These are phyloP conservation scores for Syzygium aromaticum DNA, from an alignment of 345 rosid genomes.

Conservation along the genomic window DNA sequence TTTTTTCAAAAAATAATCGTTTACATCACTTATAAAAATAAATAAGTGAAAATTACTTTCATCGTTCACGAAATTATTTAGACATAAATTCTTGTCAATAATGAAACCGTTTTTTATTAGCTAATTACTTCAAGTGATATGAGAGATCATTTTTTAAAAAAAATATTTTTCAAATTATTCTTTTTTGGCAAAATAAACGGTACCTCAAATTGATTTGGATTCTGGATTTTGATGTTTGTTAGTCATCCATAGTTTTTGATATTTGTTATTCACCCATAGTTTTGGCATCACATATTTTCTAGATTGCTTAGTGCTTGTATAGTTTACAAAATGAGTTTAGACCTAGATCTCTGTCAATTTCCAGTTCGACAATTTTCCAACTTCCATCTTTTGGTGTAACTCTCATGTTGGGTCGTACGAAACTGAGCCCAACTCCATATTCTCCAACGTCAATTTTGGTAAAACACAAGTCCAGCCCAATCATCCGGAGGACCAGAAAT, in stretches of 20 bases:
- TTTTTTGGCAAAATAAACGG: background rate
- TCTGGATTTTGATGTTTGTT: too few species aligned
- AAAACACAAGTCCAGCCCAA: background rate
- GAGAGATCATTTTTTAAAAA: background rate
- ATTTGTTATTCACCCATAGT: background rate
- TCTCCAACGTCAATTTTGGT: background rate
- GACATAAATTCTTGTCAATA: background rate
- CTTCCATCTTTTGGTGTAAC: background rate
- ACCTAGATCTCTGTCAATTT: background rate
- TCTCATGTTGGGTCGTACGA: background rate
- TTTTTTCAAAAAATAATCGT: too few species aligned
- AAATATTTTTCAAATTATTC: background rate
- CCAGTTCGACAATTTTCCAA: background rate
- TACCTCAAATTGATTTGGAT: background rate
- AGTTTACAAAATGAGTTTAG: background rate
- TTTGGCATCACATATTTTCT: background rate
- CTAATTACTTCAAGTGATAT: background rate
- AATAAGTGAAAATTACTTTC: background rate
- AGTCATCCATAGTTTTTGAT: background rate
- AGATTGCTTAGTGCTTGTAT: background rate
- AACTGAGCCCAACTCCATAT: background rate
- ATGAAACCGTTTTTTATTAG: background rate
- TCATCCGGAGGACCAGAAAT: background rate
- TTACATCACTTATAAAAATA: background rate
- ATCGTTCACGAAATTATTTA: background rate